A percentile compares a stretch with the other conserved stretches of the same genome.
phyloP scores from a whole-genome alignment of 2,329 filamentous ascomycete genomes.

The Pseudofabraea citricarpa region DNA sequence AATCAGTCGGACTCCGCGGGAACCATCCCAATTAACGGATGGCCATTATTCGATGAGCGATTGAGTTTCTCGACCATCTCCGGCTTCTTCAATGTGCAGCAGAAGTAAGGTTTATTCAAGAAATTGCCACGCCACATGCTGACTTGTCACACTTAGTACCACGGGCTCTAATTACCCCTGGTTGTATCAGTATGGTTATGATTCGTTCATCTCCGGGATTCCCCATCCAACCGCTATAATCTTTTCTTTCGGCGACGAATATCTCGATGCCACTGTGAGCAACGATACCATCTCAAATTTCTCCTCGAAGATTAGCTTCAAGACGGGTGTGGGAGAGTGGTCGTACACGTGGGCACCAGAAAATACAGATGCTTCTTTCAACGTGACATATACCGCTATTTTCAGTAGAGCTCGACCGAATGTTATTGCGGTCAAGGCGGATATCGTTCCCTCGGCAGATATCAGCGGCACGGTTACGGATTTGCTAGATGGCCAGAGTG shows the following conservation, averaged over 20 bases:
- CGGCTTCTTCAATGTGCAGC: conserved; percentile 61
- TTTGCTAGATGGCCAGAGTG: conserved; percentile 62
- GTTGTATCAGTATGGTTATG: conserved; percentile 64
- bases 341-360: conserved; percentile 60
- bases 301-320: conserved; percentile 55
- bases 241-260: conserved; percentile 48
- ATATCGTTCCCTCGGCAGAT: conserved; percentile 49
- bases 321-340: conserved; percentile 59
- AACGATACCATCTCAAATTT: conserved; percentile 56
- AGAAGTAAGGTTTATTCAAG: conserved; percentile 29
- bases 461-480: conserved; percentile 57
- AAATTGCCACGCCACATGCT: too few relatives aligned
- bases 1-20: conserved; percentile 26
- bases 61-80: conserved; percentile 64
- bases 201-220: conserved; percentile 66
- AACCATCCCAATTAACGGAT: conserved; percentile 47
- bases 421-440: conserved; percentile 45
- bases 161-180: conserved; percentile 62
- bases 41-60: conserved; percentile 60
- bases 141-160: conserved; percentile 31
- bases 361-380: conserved; percentile 40
- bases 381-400: conserved; percentile 56
- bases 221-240: conserved; percentile 63
- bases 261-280: conserved; percentile 57
- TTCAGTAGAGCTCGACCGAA: conserved; percentile 37